phyloP scores from a whole-genome alignment of 139 green algal genomes.

The Yamagishiella unicocca region DNA sequence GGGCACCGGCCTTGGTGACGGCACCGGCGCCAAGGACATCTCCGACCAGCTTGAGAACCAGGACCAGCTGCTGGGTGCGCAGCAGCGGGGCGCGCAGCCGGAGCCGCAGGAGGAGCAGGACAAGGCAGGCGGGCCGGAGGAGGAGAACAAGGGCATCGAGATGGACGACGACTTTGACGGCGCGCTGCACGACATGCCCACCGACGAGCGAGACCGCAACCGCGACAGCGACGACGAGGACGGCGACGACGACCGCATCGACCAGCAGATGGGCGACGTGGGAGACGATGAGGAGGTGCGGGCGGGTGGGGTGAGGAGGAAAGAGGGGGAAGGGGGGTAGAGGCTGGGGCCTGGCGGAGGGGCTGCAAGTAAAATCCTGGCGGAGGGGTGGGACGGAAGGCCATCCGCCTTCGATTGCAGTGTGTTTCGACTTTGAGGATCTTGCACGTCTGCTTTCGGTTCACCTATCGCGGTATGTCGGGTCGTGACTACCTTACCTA shows the following conservation, averaged over 20 bases:
- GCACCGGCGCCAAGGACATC: constrained; percentile 87
- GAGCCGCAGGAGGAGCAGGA: constrained; percentile 61
- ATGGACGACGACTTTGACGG: constrained; percentile 99
- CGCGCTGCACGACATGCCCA: constrained; percentile 71
- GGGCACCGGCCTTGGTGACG: constrained; percentile 92
- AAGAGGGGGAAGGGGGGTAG: too few relatives aligned
- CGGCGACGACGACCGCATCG: constrained; percentile 76
- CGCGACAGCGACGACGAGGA: constrained; percentile 82
- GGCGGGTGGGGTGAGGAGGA: too few relatives aligned
- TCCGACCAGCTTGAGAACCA: constrained; percentile 94
- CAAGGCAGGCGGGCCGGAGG: constrained; percentile 56
- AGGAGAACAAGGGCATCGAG: constrained; percentile 89
- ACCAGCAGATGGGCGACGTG: constrained; percentile 80
- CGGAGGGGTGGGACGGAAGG: too few relatives aligned
- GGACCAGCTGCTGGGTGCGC: constrained; percentile 94
- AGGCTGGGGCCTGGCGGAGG: too few relatives aligned
- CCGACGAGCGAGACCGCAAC: constrained; percentile 72
- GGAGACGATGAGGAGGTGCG: constrained; percentile 82
- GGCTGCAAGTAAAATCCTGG: too few relatives aligned
- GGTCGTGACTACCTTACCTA: too few relatives aligned
- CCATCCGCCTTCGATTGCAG: too few relatives aligned
- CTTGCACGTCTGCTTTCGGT: too few relatives aligned
- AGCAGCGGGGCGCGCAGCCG: constrained; percentile 75
- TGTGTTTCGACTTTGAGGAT: too few relatives aligned
- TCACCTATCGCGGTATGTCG: too few relatives aligned